phyloP scores from a whole-genome alignment of 2,329 filamentous ascomycete genomes.

The Pseudocercospora vitis region DNA sequence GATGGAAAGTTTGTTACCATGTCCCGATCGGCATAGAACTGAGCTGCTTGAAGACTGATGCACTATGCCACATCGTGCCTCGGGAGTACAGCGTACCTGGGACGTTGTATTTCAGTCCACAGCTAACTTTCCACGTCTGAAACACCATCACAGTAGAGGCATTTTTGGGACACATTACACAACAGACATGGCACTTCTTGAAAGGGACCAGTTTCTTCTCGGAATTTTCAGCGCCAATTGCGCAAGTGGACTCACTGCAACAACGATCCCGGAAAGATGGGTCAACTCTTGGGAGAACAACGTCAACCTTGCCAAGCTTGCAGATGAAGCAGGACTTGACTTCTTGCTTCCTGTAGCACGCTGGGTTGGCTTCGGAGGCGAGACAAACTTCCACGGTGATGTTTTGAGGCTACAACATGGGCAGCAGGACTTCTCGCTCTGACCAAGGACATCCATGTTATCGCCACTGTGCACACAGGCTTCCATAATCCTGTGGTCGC shows the following conservation, averaged over 20 bases:
- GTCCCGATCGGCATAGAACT: too few species aligned
- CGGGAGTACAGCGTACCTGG: too few species aligned
- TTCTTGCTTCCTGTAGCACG: slow-evolving; percentile 4
- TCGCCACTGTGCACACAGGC: background rate
- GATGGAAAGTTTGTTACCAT: too few species aligned
- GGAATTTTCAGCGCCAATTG: slow-evolving; percentile 3
- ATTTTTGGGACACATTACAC: too few species aligned
- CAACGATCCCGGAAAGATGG: slow-evolving; percentile 2
- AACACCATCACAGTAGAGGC: too few species aligned
- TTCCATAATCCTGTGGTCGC: slow-evolving; percentile 1
- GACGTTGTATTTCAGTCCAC: too few species aligned
- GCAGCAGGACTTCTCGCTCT: background rate
- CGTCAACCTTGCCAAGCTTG: background rate
- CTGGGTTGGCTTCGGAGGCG: slow-evolving; percentile 1
- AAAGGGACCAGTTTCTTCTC: background rate
- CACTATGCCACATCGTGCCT: too few species aligned
- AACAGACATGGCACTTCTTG: background rate
- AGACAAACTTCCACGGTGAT: slow-evolving; percentile 8
- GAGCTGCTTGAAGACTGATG: too few species aligned
- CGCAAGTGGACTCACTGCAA: background rate
- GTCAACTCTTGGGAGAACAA: slow-evolving; percentile 8
- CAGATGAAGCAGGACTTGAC: slow-evolving; percentile 2
- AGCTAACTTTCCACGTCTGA: too few species aligned
- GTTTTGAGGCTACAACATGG: background rate
- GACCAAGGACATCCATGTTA: background rate